These are phyloP conservation scores for Amphichorda felina DNA, from an alignment of 2,329 filamentous ascomycete genomes.

Conservation along the genomic window DNA sequence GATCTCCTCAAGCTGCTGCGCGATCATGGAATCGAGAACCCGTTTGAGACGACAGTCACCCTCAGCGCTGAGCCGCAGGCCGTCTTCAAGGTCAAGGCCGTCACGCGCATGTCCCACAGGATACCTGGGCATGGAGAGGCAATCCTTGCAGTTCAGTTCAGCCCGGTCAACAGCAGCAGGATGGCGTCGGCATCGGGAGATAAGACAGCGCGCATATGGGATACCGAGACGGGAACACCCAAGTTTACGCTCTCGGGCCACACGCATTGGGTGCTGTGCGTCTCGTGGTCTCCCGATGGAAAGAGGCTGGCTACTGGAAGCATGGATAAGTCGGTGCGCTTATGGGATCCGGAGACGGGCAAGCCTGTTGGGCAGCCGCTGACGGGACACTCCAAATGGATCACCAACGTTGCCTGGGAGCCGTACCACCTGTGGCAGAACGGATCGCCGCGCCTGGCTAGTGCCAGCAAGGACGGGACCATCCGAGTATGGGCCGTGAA, in stretches of 20 bases:
- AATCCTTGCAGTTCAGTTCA: conserved; percentile 79
- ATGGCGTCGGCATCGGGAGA: conserved; percentile 88
- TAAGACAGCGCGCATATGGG: conserved; percentile 84
- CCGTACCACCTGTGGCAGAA: conserved; percentile 74
- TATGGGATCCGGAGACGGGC: conserved; percentile 82
- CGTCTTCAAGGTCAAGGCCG: conserved; percentile 84
- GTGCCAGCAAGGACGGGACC: conserved; percentile 81
- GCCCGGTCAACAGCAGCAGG: conserved; percentile 61
- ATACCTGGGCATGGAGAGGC: conserved; percentile 88
- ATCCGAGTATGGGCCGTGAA: conserved; percentile 80
- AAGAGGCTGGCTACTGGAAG: conserved; percentile 74
- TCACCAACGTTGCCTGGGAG: conserved; percentile 83
- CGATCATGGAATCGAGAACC: conserved; percentile 43
- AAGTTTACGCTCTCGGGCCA: conserved; percentile 79
- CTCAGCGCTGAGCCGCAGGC: conserved; percentile 68
- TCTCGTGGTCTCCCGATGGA: conserved; percentile 79
- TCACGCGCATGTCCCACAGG: conserved; percentile 77
- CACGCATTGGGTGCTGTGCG: conserved; percentile 78
- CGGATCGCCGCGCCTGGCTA: conserved; percentile 70
- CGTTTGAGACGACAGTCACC: conserved; percentile 42
- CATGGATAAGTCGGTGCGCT: conserved; percentile 82
- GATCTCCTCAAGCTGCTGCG: conserved; percentile 42
- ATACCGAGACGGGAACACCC: conserved; percentile 86
- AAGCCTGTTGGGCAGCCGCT: conserved; percentile 56
- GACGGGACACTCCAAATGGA: conserved; percentile 82